A percentile compares a stretch with the other conserved stretches of the same genome.
phyloP scores from a whole-genome alignment of 176 grass and related monocot genomes.

The Phoenix roebelenii region DNA sequence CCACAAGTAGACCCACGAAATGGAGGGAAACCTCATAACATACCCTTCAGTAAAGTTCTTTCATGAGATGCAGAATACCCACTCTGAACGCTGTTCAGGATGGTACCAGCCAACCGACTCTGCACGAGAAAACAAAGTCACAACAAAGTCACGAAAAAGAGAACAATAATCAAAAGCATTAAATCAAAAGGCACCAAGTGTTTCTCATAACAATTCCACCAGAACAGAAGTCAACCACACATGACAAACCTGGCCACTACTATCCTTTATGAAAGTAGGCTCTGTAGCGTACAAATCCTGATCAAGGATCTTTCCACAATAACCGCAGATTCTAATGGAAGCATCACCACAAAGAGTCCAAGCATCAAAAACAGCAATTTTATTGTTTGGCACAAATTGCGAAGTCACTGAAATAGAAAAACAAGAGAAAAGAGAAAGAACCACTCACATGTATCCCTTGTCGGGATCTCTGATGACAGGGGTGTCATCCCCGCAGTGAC shows the following conservation, averaged over 20 bases:
- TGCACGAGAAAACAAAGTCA: conserved; percentile 20
- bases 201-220: background rate
- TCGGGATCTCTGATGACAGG: conserved; percentile 40
- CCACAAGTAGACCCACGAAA: too few species aligned
- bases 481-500: conserved; percentile 44
- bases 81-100: conserved; percentile 38
- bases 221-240: background rate
- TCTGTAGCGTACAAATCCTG: conserved; percentile 36
- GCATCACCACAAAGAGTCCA: conserved; percentile 23
- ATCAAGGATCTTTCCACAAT: conserved; percentile 71
- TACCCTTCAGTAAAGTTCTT: conserved; percentile 68
- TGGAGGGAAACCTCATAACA: background rate
- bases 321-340: conserved; percentile 44
- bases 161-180: too few species aligned
- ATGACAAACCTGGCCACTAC: conserved; percentile 36
- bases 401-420: background rate
- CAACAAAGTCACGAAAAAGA: background rate
- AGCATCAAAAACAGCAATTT: background rate
- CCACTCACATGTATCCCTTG: conserved; percentile 42
- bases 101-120: conserved; percentile 32
- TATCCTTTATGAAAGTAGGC: conserved; percentile 37
- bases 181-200: too few species aligned
- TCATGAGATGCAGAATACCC: conserved; percentile 62
- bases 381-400: background rate
- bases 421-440: conserved; percentile 2